A percentile compares a stretch with the other conserved stretches of the same genome.
Conservation (phyloP, 2,329 filamentous ascomycete genomes). For the Fusarium irregulare region DNA sequence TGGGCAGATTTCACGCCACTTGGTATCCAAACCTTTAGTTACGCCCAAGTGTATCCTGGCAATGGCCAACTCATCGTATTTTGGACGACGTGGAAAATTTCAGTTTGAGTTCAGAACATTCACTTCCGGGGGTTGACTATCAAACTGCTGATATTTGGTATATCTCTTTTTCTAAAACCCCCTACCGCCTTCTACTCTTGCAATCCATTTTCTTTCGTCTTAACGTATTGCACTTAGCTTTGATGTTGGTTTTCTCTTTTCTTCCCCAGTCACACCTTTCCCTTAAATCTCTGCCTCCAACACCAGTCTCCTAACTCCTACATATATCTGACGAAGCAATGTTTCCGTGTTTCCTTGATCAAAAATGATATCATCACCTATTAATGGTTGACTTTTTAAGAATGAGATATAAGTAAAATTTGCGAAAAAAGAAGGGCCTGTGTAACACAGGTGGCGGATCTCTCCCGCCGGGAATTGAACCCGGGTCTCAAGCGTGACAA, state of each 20-base stretch:
- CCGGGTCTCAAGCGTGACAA: conserved; percentile 12
- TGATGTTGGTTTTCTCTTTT: background rate
- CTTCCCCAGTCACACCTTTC: background rate
- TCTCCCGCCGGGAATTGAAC: conserved; percentile 14
- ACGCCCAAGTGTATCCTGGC: no score
- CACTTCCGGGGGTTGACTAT: background rate
- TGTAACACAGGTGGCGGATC: conserved; percentile 5
- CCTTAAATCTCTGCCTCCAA: background rate
- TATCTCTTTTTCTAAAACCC: background rate
- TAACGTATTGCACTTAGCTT: background rate
- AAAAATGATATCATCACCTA: background rate
- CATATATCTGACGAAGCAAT: background rate
- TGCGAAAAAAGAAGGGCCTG: background rate
- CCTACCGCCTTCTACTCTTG: background rate
- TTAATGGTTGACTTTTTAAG: no score
- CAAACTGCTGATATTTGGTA: background rate
- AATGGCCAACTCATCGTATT: background rate
- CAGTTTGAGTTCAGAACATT: background rate
- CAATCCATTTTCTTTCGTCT: background rate
- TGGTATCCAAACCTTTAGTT: no score
- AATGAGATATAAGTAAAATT: background rate
- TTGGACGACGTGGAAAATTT: background rate
- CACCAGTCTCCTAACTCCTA: background rate
- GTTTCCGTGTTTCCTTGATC: background rate
- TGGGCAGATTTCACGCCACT: no score